These are phyloP conservation scores for Metarhizium rileyi DNA, from an alignment of 2,329 filamentous ascomycete genomes.

Conservation along the genomic window DNA sequence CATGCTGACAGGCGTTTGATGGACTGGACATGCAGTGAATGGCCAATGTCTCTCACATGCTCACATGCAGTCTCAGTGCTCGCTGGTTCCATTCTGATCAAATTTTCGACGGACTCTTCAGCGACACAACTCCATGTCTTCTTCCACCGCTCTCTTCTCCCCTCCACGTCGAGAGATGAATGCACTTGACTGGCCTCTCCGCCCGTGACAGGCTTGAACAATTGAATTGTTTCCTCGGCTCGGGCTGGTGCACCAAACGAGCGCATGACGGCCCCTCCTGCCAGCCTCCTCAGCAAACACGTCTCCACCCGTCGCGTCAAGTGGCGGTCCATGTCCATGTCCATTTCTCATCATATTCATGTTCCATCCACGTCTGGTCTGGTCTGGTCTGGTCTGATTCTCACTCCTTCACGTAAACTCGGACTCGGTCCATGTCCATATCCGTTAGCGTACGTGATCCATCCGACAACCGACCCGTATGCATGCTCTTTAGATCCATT, in stretches of 20 bases:
- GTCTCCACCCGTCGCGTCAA: conserved; percentile 7
- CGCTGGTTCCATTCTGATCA: no score
- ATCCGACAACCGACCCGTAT: background rate
- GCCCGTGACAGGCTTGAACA: background rate
- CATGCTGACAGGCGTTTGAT: no score
- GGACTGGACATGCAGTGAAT: no score
- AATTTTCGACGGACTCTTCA: no score
- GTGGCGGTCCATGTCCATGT: background rate
- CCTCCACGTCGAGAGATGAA: background rate
- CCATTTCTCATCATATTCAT: background rate
- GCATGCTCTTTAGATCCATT: background rate
- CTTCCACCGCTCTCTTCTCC: background rate
- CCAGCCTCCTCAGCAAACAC: conserved; percentile 6
- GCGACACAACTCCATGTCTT: background rate
- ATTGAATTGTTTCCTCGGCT: no score
- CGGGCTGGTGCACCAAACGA: background rate
- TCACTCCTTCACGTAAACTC: background rate
- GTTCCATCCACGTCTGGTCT: no score
- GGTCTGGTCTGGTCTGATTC: background rate
- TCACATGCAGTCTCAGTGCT: no score
- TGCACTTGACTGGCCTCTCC: background rate
- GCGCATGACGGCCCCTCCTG: background rate
- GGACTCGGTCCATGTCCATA: no score
- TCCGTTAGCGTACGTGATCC: no score
- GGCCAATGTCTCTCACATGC: no score